phyloP scores from a whole-genome alignment of 2,329 filamentous ascomycete genomes.

The Acrocalymma vagum region DNA sequence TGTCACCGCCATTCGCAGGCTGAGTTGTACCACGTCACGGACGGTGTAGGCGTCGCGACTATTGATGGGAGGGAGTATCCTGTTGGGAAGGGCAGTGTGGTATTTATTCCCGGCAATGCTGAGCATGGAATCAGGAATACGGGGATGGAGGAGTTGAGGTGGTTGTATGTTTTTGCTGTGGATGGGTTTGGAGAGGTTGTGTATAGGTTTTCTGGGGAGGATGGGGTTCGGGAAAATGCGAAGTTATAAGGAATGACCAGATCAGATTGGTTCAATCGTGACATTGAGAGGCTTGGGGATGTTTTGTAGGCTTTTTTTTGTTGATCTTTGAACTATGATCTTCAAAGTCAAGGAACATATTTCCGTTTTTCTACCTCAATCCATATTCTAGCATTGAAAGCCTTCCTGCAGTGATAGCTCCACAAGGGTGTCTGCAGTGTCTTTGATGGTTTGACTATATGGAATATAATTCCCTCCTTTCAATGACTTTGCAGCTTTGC shows the following conservation, averaged over 20 bases:
- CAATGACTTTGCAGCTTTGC: conserved; percentile 25
- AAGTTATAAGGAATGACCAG: conserved; percentile 18
- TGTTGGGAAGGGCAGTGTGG: conserved; percentile 44
- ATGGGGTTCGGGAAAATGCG: conserved; percentile 7
- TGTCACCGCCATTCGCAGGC: conserved; percentile 52
- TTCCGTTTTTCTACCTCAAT: too few species aligned
- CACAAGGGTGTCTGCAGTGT: conserved; percentile 47
- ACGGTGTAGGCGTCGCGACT: conserved; percentile 46
- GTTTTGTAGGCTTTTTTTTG: too few species aligned
- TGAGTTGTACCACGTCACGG: conserved; percentile 54
- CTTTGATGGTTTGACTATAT: conserved; percentile 35
- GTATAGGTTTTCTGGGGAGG: conserved; percentile 43
- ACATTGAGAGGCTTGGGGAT: too few species aligned
- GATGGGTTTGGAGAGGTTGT: conserved; percentile 48
- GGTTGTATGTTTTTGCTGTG: conserved; percentile 54
- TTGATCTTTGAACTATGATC: too few species aligned
- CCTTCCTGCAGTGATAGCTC: too few species aligned
- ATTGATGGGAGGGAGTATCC: conserved; percentile 47
- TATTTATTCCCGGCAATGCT: conserved; percentile 55
- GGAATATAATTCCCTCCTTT: conserved; percentile 22
- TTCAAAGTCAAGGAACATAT: too few species aligned
- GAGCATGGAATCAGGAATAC: conserved; percentile 50
- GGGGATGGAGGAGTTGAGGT: conserved; percentile 39
- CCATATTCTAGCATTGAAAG: too few species aligned
- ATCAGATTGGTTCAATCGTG: neutral